phyloP scores from a whole-genome alignment of 176 grass and related monocot species.

The Hordeum marinum region DNA sequence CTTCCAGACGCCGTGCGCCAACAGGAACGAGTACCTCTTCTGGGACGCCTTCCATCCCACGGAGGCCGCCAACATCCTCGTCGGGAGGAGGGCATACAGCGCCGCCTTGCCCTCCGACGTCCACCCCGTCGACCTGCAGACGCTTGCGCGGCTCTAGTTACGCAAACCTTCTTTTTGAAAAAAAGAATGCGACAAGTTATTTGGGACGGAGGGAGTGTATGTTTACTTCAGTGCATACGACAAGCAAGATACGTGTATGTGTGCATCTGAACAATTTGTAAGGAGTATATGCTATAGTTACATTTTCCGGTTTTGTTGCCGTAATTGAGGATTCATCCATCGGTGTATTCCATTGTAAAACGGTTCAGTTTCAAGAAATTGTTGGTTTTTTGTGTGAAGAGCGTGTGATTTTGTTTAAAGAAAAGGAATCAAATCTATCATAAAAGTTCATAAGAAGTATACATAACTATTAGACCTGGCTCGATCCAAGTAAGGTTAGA shows the following conservation, averaged over 20 bases:
- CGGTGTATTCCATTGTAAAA: background rate
- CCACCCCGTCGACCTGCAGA: slow-evolving; percentile 65
- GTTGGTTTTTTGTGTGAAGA: background rate
- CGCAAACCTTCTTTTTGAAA: too few species aligned
- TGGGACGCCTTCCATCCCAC: slow-evolving; percentile 97
- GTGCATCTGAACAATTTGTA: background rate
- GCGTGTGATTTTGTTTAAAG: background rate
- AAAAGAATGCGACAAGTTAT: too few species aligned
- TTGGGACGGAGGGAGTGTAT: too few species aligned
- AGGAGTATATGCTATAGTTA: slow-evolving; percentile 10
- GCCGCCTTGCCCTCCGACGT: slow-evolving; percentile 54
- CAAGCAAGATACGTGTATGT: background rate
- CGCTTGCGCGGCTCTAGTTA: slow-evolving; percentile 49
- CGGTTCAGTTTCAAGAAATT: background rate
- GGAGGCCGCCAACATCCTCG: slow-evolving; percentile 73
- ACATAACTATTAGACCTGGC: too few species aligned
- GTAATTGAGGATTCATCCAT: background rate
- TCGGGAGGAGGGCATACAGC: slow-evolving; percentile 64
- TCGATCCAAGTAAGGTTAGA: too few species aligned
- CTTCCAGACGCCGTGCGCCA: slow-evolving; percentile 72
- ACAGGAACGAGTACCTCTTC: slow-evolving; percentile 82
- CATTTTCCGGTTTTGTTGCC: background rate
- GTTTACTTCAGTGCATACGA: background rate
- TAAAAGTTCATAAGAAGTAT: too few species aligned
- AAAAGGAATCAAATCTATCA: too few species aligned